Base-by-base conservation (phyloP, 1,139 yeast species). In the Yamadazyma friedrichii region DNA sequence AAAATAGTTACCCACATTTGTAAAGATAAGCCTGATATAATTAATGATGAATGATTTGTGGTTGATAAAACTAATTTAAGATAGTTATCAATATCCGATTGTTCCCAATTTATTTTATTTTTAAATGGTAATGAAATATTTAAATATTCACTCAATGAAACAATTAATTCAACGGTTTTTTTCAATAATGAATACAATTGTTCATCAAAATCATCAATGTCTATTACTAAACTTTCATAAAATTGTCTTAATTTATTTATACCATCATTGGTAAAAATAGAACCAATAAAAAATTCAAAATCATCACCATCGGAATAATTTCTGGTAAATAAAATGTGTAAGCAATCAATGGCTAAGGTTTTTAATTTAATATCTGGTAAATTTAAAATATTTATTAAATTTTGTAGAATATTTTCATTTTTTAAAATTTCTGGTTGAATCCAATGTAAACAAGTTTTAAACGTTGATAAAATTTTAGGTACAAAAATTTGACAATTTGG, bases 1-100 rank as follows among this genome's bases (percentile, higher is more conserved):
- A 93, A 66, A 48, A 93, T 81, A 1, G 94, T 81, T 43, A 95
- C 91, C 98, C 98, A 94, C 69, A 93, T 86, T 57, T 91, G 96
- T 43, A 93, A 66, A 0, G 97, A 87, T 29, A 91, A 73, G 0
- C 97, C 97, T 40, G 96, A 85, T 3, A 93, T 82, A n/a, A 93
- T 85, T 44, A 93, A 71, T 53, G 96, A 86, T 28, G 89, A 86
- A 56, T 89, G 94, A 53, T 74, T 77, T 0, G 96, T 87, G 1
- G 97, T 88, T 35, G 80, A 77, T 36, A 93, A 67, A 4, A 94
- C 89, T 31, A 94, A 73, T 42, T 77, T 74, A 46, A 91, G 71
- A 56, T 88, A 93, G 39, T 78, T 79, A 28, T 67, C 70, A 5
- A 82, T 65, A 55, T 84, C 88, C 1, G 84, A 70, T 26, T 68